A percentile compares a stretch with the other conserved stretches of the same genome.
Conservation (phyloP, 2,329 filamentous ascomycete genomes). For the Monosporascus cannonballus region DNA sequence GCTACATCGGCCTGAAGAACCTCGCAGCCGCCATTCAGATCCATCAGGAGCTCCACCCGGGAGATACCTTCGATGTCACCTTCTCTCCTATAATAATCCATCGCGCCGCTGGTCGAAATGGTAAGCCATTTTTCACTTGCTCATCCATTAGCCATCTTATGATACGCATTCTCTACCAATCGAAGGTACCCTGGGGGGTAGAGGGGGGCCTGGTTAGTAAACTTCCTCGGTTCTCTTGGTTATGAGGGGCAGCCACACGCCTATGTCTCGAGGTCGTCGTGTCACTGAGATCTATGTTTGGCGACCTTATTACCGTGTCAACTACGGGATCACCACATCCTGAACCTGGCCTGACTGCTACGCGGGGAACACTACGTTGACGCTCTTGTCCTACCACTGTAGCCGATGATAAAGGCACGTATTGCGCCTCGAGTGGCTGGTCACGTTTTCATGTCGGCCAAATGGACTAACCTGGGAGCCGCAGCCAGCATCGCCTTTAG, state of each 20-base stretch:
- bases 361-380: too few relatives aligned
- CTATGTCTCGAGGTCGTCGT: too few relatives aligned
- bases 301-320: too few relatives aligned
- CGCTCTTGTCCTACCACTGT: slow-evolving; percentile 1
- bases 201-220: too few relatives aligned
- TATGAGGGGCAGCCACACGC: too few relatives aligned
- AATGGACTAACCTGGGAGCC: slow-evolving; percentile 23
- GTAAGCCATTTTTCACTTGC: slow-evolving; percentile 15
- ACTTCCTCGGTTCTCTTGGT: too few relatives aligned
- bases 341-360: too few relatives aligned
- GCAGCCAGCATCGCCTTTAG: slow-evolving; percentile 34
- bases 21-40: slow-evolving; percentile 38
- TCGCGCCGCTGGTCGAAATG: slow-evolving; percentile 19
- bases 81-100: slow-evolving; percentile 43
- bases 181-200: slow-evolving; percentile 1
- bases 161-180: neutral
- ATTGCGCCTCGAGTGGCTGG: slow-evolving; percentile 28
- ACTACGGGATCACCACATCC: too few relatives aligned
- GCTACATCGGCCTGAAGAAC: slow-evolving; percentile 42
- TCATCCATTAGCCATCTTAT: neutral
- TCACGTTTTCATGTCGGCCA: slow-evolving; percentile 18
- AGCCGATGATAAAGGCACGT: slow-evolving; percentile 30
- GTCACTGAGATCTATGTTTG: too few relatives aligned
- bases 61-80: slow-evolving; percentile 38
- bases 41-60: slow-evolving; percentile 34